Evolutionary conservation across 495 filamentous ascomycete species (phyloP).

Genomic region (Aspergillus steynii): DNA sequence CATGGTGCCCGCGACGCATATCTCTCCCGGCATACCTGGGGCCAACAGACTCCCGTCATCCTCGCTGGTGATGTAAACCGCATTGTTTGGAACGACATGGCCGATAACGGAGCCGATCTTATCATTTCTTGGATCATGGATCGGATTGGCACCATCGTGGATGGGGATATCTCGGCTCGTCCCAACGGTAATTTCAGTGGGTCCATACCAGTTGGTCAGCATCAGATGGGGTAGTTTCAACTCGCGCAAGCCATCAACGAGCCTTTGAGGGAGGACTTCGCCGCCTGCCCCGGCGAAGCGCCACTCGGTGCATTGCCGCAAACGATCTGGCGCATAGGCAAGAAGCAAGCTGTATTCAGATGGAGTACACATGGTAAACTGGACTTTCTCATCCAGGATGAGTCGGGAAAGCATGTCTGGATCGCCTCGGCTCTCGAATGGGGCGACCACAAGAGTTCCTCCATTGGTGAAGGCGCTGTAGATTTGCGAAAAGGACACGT

Average conservation of each 20-base stretch:
- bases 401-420: conserved; percentile 23
- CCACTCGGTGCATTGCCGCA: conserved; percentile 6
- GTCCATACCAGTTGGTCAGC: conserved; percentile 32
- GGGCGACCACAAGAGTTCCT: conserved; percentile 24
- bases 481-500: conserved; percentile 32
- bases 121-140: not conserved
- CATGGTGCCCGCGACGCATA: conserved; percentile 36
- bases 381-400: conserved; percentile 25
- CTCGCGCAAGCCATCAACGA: conserved; percentile 7
- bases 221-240: conserved; percentile 8
- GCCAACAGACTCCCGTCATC: conserved; percentile 14
- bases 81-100: not conserved
- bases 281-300: conserved; percentile 1
- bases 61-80: conserved; percentile 1
- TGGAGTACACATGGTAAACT: conserved; percentile 32
- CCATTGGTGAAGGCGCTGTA: conserved; percentile 27
- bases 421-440: conserved; percentile 21
- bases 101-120: not conserved
- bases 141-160: not conserved
- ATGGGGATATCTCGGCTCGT: conserved; percentile 25
- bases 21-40: conserved; percentile 37
- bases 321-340: conserved; percentile 14
- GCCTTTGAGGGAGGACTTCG: not conserved
- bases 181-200: conserved; percentile 22
- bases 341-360: conserved; percentile 34